phyloP scores from a whole-genome alignment of 2,329 filamentous ascomycete genomes.

The Setomelanomma holmii region DNA sequence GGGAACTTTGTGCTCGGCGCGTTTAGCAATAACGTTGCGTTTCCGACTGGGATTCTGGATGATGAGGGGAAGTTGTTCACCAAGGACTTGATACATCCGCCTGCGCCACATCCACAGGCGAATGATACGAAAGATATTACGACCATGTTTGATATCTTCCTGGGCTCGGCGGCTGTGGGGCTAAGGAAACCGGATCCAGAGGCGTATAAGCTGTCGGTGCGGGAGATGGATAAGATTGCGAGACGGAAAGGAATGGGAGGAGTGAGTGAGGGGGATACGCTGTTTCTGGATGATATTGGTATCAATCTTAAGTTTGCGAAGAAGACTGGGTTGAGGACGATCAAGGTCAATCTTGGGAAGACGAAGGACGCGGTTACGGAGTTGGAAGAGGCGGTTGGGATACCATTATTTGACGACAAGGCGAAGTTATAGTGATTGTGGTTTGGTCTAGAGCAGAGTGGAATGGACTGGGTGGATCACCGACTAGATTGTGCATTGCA shows the following conservation, averaged over 20 bases:
- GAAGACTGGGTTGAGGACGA: conserved; percentile 76
- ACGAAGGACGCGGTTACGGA: conserved; percentile 82
- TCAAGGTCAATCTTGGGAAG: conserved; percentile 83
- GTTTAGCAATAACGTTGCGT: conserved; percentile 88
- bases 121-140: conserved; percentile 60
- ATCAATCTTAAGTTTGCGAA: conserved; percentile 86
- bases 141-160: conserved; percentile 81
- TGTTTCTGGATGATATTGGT: conserved; percentile 95
- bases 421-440: conserved; percentile 38
- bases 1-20: conserved; percentile 67
- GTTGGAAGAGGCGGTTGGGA: conserved; percentile 76
- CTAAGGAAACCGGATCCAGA: conserved; percentile 84
- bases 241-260: conserved; percentile 60
- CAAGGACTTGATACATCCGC: conserved; percentile 39
- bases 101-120: conserved; percentile 27
- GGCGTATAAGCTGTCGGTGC: conserved; percentile 79
- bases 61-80: conserved; percentile 56
- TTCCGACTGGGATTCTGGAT: conserved; percentile 76
- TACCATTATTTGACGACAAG: conserved; percentile 63
- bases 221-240: conserved; percentile 69
- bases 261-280: conserved; percentile 70
- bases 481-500: no score
- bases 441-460: no score
- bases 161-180: conserved; percentile 85
- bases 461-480: no score